Evolutionary conservation across 192 early-diverging fungal genomes (phyloP).

Genomic region (Chytriomyces hyalinus): DNA sequence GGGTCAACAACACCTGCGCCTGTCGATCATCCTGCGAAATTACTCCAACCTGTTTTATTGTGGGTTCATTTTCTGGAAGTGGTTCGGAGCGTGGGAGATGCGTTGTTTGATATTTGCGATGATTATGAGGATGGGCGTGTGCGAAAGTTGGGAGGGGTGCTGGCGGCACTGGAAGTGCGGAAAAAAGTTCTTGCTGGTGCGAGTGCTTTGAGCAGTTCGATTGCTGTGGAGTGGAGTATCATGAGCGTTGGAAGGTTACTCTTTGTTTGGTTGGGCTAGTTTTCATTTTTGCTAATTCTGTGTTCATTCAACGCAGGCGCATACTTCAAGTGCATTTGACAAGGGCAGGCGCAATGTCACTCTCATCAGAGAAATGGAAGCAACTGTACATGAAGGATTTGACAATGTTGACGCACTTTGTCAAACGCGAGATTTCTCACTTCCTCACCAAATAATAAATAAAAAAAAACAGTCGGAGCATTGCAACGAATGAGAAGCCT

Average conservation of each 20-base stretch:
- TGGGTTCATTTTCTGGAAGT: not conserved
- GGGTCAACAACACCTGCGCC: not conserved
- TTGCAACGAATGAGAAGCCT: too few relatives aligned
- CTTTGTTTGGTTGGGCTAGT: not conserved
- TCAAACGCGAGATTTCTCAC: too few relatives aligned
- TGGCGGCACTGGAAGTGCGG: not conserved
- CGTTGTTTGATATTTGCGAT: not conserved
- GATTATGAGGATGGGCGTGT: not conserved
- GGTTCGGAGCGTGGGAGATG: not conserved
- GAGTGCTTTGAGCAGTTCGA: too few relatives aligned
- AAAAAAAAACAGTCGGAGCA: too few relatives aligned
- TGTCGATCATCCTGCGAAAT: not conserved
- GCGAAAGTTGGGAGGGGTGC: not conserved
- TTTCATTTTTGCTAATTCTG: too few relatives aligned
- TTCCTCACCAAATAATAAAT: too few relatives aligned
- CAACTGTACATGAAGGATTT: too few relatives aligned
- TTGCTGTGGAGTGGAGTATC: not conserved
- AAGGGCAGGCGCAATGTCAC: too few relatives aligned
- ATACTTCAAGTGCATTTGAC: too few relatives aligned
- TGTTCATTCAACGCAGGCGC: too few relatives aligned
- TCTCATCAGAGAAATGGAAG: too few relatives aligned
- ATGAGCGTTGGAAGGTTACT: not conserved
- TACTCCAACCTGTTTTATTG: not conserved
- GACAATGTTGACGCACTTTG: too few relatives aligned
- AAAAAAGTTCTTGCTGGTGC: not conserved